Evolutionary conservation across 805 yeast species (phyloP).

Genomic region (Saccharomycopsis fermentans): DNA sequence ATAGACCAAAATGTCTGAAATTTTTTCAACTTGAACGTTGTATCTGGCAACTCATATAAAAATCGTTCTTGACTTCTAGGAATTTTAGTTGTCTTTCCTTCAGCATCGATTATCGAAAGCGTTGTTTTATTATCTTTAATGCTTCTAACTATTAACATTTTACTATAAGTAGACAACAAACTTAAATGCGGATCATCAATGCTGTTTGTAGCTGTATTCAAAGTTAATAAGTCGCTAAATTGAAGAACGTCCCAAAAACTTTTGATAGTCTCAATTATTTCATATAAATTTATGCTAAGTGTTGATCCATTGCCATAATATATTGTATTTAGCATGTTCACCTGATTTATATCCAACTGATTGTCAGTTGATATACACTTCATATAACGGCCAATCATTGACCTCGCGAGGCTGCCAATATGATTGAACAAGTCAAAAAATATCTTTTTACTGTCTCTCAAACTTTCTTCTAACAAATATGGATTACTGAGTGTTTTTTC

Average conservation of each 20-base stretch:
- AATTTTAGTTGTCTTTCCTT: constrained; percentile 1
- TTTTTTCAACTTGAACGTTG: constrained; percentile 8
- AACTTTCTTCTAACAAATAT: neutral
- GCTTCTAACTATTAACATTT: neutral
- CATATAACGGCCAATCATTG: neutral
- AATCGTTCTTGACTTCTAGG: constrained; percentile 1
- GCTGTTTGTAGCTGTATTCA: neutral
- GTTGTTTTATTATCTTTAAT: neutral
- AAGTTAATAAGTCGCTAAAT: neutral
- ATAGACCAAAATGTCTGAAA: constrained; percentile 16
- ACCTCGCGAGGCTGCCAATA: neutral
- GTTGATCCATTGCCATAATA: neutral
- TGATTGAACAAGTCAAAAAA: neutral
- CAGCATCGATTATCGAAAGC: neutral
- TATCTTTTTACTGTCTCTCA: neutral
- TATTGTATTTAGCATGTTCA: neutral
- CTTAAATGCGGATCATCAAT: neutral
- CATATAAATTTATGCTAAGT: neutral
- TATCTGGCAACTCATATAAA: constrained; percentile 1
- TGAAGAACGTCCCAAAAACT: neutral
- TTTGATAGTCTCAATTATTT: neutral
- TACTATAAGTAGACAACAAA: neutral
- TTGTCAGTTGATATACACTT: neutral
- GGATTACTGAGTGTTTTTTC: neutral
- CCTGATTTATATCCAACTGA: neutral